phyloP scores from a whole-genome alignment of 805 yeast genomes.

The Pichia eremophila region DNA sequence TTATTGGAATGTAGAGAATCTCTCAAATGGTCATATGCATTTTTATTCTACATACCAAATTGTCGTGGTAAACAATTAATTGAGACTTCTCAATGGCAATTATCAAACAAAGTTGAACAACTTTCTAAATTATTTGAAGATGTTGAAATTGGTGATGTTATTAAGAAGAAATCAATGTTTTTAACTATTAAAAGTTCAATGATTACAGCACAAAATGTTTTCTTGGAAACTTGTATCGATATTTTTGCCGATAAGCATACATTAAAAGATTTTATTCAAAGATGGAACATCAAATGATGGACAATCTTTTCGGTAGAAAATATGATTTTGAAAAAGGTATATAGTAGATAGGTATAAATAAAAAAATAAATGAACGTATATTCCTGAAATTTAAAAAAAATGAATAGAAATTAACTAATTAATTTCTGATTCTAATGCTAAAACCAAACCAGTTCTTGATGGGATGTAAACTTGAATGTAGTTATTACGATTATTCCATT shows the following conservation, averaged over 20 bases:
- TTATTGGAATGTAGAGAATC: constrained; percentile 63
- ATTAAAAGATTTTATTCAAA: background rate
- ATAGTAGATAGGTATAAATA: background rate
- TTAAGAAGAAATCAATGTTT: constrained; percentile 19
- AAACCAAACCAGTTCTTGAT: constrained; percentile 56
- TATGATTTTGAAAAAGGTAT: background rate
- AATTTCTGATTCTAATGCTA: constrained; percentile 35
- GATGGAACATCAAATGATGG: background rate
- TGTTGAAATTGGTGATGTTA: constrained; percentile 20
- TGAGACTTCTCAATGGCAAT: constrained; percentile 31
- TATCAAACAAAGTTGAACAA: constrained; percentile 22
- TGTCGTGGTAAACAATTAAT: constrained; percentile 49
- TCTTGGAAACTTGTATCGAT: constrained; percentile 20
- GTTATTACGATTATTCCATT: constrained; percentile 75
- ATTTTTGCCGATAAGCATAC: constrained; percentile 5
- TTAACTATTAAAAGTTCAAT: constrained; percentile 17
- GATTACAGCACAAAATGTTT: constrained; percentile 11
- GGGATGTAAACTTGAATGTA: constrained; percentile 76
- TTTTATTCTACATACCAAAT: constrained; percentile 53
- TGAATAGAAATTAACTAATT: constrained; percentile 1
- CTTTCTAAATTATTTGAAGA: constrained; percentile 28
- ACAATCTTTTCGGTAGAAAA: no score
- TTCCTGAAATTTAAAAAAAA: background rate
- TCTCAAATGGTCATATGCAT: constrained; percentile 85
- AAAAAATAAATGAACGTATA: background rate